Base-by-base conservation (phyloP, 2,329 filamentous ascomycete species). In the Emmonsia crescens region DNA sequence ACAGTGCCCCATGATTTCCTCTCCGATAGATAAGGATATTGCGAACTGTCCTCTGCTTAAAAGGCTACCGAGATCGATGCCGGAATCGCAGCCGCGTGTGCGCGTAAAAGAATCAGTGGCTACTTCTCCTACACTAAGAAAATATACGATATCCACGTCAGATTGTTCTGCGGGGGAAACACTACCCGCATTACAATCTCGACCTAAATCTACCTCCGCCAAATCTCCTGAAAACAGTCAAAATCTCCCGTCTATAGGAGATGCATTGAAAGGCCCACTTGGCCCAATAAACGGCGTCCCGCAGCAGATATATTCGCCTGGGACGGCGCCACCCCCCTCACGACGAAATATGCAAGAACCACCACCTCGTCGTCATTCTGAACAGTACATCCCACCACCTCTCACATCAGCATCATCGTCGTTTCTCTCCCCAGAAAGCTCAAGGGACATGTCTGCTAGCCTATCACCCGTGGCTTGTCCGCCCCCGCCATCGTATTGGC, bases 171-270 rank as follows among this genome's bases (percentile, higher is more conserved):
- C 66, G 21, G 68, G 69, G 33, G 68, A 75, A 58, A 70, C 72
- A 9, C 69, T 79, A 5, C 74, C 76, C 24, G 73, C 73, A 10
- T 68, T 78, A 51, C 72, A 76, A 44, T 73, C 75, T 12, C 70
- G 71, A n/a, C 69, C 72, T 31, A 71, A 68, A 3, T 72, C 72
- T 5, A 68, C 68, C 21, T 67, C 70, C 10, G 67, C 67, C 33
- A 70, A 68, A 54, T 73, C 75, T 2, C 71, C 74, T 0, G 73
- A 76, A 4, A 59, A 59, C 44, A 59, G 44, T 21, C 57, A 59
- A 65, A 74, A 65, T 54, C 67, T 80, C 8, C 78, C 78, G 0
- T 75, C 77, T 1, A 69, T 80, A 21, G 68, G 72, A 42, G 73
- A 73, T 8, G 70, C 76, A 27, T 67, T 74, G 27, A 70, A 66